Evolutionary conservation across 805 yeast genomes (phyloP).

Genomic region (Yamadazyma tumulicola): DNA sequence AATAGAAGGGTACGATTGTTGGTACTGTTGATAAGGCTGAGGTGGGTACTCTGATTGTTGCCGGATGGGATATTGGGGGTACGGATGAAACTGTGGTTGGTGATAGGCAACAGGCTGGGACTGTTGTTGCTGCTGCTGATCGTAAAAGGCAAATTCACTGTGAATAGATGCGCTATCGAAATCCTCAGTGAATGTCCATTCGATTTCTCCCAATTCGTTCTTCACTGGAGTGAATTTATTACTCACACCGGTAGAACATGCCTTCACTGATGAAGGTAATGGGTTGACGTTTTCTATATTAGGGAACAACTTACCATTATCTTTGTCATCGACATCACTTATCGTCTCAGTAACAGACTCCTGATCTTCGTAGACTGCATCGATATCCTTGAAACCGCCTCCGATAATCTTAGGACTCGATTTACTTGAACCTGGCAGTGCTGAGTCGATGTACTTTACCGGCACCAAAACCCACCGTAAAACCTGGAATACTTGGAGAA

Average conservation of each 20-base stretch:
- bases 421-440: too few species aligned
- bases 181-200: constrained; percentile 53
- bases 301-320: constrained; percentile 4
- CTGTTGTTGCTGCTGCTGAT: neutral
- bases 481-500: too few species aligned
- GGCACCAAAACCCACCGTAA: too few species aligned
- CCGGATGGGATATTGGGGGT: neutral
- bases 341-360: too few species aligned
- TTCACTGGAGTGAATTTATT: constrained; percentile 50
- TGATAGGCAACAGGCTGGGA: too few species aligned
- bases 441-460: too few species aligned
- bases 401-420: too few species aligned
- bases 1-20: too few species aligned
- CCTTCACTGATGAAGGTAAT: constrained; percentile 15
- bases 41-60: neutral
- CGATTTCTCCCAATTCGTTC: constrained; percentile 52
- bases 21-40: too few species aligned
- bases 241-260: constrained; percentile 50
- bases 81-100: too few species aligned
- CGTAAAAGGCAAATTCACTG: constrained; percentile 1
- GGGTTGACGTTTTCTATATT: neutral
- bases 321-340: neutral
- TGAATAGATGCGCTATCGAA: neutral
- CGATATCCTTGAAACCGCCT: too few species aligned
- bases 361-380: too few species aligned